Base-by-base conservation (phyloP, 2,329 filamentous ascomycete species). In the Apiospora sp. region DNA sequence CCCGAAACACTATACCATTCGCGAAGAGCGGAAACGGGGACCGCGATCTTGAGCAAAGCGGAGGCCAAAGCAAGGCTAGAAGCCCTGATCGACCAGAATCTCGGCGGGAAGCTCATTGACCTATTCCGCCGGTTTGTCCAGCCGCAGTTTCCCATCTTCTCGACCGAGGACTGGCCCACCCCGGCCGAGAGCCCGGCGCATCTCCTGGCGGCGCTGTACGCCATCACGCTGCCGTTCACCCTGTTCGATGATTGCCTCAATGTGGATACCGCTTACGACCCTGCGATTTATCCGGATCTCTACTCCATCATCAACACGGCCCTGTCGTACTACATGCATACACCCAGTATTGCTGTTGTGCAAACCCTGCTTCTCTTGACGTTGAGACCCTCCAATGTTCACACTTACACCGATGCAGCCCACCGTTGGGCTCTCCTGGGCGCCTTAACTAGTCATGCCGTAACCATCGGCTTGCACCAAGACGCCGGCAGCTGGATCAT, bases 91-190 rank as follows among this genome's bases (percentile, higher is more conserved):
- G 49, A 54, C 49, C 49, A 54, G 30, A 27, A 22, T 12, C 49
- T 54, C 24, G 49, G 49, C 13, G 49, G 24, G 30, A 54, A 54
- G 49, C 49, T 54, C 49, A 54, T 54, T 30, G 49, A 54, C 49
- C 49, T 54, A 14, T 54, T 54, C 30, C 24, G 24, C 49, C 49
- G 49, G 24, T 54, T 54, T 14, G 30, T 54, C 13, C 49, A 54
- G 5, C 49, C 49, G 30, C 49, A 54, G 12, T 54, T 54, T 12
- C 49, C 49, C 24, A n/a, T 54, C 16, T 54, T 54, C 49, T 54
- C 49, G 24, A 54, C 49, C 12, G 49, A 54, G 27, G 49, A 54
- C 49, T 54, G 49, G 49, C 49, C 49, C 13, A 27, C 27, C 30
- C 49, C 49, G 1, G 14, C 49, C 12, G 49, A 54, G 8, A 54